Conservation (phyloP, 1,139 yeast species). For the Pichia terricola region DNA sequence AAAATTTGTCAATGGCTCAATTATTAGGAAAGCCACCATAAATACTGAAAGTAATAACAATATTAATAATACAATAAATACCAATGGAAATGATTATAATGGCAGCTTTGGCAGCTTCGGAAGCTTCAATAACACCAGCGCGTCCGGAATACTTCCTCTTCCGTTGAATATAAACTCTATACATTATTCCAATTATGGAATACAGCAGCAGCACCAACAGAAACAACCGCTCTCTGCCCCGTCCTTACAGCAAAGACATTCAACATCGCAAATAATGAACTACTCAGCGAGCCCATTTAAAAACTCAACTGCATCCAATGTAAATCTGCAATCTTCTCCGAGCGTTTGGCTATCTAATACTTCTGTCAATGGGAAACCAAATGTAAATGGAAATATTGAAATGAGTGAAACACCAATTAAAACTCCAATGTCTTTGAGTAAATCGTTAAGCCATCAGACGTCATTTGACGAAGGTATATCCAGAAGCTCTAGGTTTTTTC, state of each 20-base stretch:
- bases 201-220: not conserved
- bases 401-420: no score
- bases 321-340: not conserved
- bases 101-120: not conserved
- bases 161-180: no score
- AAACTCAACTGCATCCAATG: not conserved
- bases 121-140: no score
- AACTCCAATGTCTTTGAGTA: no score
- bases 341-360: not conserved
- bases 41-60: not conserved
- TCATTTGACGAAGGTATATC: not conserved
- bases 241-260: conserved; percentile 4
- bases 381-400: no score
- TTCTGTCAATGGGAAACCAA: no score
- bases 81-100: not conserved
- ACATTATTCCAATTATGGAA: not conserved
- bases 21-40: not conserved
- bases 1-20: not conserved
- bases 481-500: conserved; percentile 30
- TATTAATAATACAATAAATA: no score
- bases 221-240: conserved; percentile 3
- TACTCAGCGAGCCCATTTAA: not conserved
- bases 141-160: no score
- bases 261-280: not conserved
- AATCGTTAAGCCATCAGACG: no score